These are phyloP conservation scores for Pseudogymnoascus sp. DNA, from an alignment of 2,329 filamentous ascomycete species.

Conservation along the genomic window DNA sequence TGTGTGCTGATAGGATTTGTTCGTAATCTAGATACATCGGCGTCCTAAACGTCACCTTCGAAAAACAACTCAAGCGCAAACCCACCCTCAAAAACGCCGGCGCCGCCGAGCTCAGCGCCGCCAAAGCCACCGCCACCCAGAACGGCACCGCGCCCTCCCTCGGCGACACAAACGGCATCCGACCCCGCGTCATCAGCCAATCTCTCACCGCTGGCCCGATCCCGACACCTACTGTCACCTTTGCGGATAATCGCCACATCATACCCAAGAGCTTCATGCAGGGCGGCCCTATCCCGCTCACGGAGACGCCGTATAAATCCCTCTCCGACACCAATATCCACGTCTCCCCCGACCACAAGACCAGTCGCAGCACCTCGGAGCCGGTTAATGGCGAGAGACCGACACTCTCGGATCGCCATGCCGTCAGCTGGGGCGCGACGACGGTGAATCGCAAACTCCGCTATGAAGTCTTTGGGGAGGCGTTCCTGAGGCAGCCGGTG, in stretches of 20 bases:
- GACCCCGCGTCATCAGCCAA: constrained; percentile 54
- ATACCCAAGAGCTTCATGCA: constrained; percentile 73
- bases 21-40: constrained; percentile 73
- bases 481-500: constrained; percentile 77
- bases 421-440: constrained; percentile 79
- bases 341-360: constrained; percentile 10
- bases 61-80: constrained; percentile 66
- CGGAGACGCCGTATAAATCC: constrained; percentile 11
- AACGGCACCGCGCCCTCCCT: constrained; percentile 16
- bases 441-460: constrained; percentile 81
- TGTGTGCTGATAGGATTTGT: constrained; percentile 20
- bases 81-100: constrained; percentile 40
- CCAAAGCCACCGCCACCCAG: constrained; percentile 17
- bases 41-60: constrained; percentile 91
- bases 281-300: constrained; percentile 43
- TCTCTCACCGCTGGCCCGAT: constrained; percentile 55
- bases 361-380: constrained; percentile 29
- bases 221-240: constrained; percentile 79
- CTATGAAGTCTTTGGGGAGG: constrained; percentile 87
- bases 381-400: constrained; percentile 30
- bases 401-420: constrained; percentile 45
- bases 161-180: constrained; percentile 20
- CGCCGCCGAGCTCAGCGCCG: no score
- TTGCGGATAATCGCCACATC: constrained; percentile 91
- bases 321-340: constrained; percentile 17